Base-by-base conservation (phyloP, 2,329 filamentous ascomycete species). In the Xylaria sp. region DNA sequence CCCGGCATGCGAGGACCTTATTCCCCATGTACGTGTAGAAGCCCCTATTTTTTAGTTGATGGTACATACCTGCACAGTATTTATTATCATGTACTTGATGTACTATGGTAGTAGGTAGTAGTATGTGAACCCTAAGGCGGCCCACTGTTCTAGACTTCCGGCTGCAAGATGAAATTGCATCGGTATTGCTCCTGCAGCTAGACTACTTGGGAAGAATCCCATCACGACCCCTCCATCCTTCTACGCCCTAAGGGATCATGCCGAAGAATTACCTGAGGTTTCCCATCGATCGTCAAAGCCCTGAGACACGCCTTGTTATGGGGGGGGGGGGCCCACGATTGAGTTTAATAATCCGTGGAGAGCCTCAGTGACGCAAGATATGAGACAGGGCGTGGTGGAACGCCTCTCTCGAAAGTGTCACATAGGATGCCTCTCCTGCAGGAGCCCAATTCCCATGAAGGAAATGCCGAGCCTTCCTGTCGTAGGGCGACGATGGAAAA, bases 151-250 rank as follows among this genome's bases (percentile, higher is more conserved):
- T 59, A 50, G 53, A 56, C 47, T 53, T 21, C 41, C 51, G 50
- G 51, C 59, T 62, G 59, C 59, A 62, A 59, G 56, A 62, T 62
- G 54, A 62, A 62, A 62, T 62, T 62, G 47, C 59, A 43, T 62
- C 56, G 59, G 59, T 62, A 62, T 62, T 62, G 57, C 59, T 54
- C 54, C 59, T 60, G 59, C 56, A 62, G 52, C 52, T 48, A 37
- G 20, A 20, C 42, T 50, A 56, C 42, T 40, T 50, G 38, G 48
- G 53, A 44, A 39, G 29, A 47, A 22, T 21, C 18, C 21, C 44
- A 47, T 22, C 22, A 26, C 18, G 20, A 29, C 41, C 22, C 18
- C 20, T 21, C 29, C 22, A 19, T 29, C 29, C 22, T 26, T 26
- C 19, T 16, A 26, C 29, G 29, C 29, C 19, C 29, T 47, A 24